phyloP scores from a whole-genome alignment of 257 asterid species.

The Solanum pinnatisectum region DNA sequence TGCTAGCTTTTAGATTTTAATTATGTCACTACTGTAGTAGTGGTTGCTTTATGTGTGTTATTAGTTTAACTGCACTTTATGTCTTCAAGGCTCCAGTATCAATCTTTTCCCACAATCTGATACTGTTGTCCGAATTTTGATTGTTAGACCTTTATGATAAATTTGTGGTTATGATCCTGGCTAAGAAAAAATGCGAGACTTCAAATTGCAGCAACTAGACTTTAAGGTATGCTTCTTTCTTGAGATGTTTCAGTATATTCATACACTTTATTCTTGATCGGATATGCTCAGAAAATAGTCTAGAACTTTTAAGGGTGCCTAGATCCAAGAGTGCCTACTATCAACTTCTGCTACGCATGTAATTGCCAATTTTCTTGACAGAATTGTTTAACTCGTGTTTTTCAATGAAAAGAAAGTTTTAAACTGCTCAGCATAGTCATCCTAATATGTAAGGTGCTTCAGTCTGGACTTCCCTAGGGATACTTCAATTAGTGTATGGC shows the following conservation, averaged over 20 bases:
- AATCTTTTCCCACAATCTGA: background rate
- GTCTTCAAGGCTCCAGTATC: background rate
- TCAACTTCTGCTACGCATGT: background rate
- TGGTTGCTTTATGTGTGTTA: background rate
- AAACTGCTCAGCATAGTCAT: background rate
- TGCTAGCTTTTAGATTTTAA: conserved; percentile 5
- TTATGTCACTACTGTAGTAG: background rate
- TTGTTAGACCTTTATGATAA: background rate
- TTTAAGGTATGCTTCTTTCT: background rate
- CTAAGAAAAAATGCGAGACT: background rate
- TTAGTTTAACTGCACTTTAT: background rate
- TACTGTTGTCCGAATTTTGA: background rate
- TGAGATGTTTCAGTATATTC: background rate
- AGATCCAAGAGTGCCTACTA: background rate
- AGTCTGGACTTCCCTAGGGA: background rate
- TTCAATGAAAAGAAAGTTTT: background rate
- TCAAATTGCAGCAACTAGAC: background rate
- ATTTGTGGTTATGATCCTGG: background rate
- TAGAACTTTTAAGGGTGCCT: background rate
- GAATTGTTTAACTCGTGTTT: background rate
- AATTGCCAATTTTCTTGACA: background rate
- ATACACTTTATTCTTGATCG: background rate
- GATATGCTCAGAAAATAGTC: background rate
- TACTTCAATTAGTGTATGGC: background rate
- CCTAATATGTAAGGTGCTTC: background rate